Evolutionary conservation across 2,329 filamentous ascomycete genomes (phyloP).

Genomic region (Aspergillus ochraceus): DNA sequence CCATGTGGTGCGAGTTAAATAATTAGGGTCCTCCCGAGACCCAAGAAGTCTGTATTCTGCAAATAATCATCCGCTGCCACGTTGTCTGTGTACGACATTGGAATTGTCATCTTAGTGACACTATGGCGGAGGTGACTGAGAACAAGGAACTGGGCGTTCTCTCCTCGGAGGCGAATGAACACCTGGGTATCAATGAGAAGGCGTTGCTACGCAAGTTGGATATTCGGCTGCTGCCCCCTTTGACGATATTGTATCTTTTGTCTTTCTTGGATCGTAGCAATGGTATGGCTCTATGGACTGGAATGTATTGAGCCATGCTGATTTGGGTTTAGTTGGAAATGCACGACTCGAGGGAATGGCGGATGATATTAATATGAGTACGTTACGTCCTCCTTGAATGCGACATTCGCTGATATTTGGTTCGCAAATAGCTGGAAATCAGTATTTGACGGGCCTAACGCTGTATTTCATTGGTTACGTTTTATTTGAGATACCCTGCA

Average conservation of each 20-base stretch:
- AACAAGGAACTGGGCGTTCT: neutral
- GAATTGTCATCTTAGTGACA: neutral
- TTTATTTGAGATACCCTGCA: slow-evolving; percentile 43
- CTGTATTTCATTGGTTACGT: slow-evolving; percentile 42
- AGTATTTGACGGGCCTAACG: slow-evolving; percentile 42
- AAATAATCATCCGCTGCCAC: neutral
- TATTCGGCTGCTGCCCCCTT: slow-evolving; percentile 42
- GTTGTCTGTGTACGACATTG: neutral
- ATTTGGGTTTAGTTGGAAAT: slow-evolving; percentile 35
- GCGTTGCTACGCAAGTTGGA: slow-evolving; percentile 47
- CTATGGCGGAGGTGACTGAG: slow-evolving; percentile 13
- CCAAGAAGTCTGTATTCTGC: neutral
- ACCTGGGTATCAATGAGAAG: slow-evolving; percentile 36
- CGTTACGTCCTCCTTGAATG: slow-evolving; percentile 2
- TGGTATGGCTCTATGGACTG: slow-evolving; percentile 22
- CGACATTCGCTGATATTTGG: neutral
- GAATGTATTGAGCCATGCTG: neutral
- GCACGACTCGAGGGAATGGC: slow-evolving; percentile 40
- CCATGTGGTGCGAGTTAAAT: slow-evolving; percentile 3
- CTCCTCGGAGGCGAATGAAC: slow-evolving; percentile 11
- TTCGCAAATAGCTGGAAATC: slow-evolving; percentile 31
- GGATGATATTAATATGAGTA: slow-evolving; percentile 40
- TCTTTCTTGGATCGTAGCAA: slow-evolving; percentile 47
- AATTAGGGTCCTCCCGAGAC: neutral
- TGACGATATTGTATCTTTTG: slow-evolving; percentile 47